These are phyloP conservation scores for Ichthyophthirius multifiliis DNA, from an alignment of 169 alveolate species.

Conservation along the genomic window DNA sequence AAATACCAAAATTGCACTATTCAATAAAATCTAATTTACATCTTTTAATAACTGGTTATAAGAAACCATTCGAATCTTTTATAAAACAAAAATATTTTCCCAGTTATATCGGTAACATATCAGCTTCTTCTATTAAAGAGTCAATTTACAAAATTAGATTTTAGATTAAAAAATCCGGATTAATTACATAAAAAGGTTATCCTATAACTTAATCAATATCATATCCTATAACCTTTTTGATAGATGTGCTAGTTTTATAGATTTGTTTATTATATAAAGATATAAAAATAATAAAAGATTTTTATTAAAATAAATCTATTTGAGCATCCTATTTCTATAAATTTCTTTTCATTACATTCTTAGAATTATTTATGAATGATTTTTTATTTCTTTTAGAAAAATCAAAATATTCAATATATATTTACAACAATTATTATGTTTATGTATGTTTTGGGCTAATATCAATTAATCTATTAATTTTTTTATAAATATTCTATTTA, in stretches of 20 bases:
- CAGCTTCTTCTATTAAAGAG: neutral
- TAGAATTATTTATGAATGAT: neutral
- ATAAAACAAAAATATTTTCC: neutral
- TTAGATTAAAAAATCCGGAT: neutral
- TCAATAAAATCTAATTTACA: neutral
- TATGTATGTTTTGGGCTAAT: neutral
- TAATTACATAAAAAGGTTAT: neutral
- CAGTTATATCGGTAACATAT: neutral
- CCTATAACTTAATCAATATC: neutral
- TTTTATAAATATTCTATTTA: neutral
- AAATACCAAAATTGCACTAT: neutral
- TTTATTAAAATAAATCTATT: neutral
- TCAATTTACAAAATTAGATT: neutral
- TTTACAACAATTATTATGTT: neutral
- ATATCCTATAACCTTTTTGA: neutral
- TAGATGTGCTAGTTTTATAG: neutral
- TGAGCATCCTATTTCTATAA: neutral
- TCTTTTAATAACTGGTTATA: neutral
- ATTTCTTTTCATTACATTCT: neutral
- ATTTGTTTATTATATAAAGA: neutral
- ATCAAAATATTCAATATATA: neutral
- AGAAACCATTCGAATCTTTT: neutral
- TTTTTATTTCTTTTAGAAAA: neutral
- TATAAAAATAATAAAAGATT: neutral
- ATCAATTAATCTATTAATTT: neutral